Base-by-base conservation (phyloP, 179 eudicot genomes). In the Beta corolliflora region DNA sequence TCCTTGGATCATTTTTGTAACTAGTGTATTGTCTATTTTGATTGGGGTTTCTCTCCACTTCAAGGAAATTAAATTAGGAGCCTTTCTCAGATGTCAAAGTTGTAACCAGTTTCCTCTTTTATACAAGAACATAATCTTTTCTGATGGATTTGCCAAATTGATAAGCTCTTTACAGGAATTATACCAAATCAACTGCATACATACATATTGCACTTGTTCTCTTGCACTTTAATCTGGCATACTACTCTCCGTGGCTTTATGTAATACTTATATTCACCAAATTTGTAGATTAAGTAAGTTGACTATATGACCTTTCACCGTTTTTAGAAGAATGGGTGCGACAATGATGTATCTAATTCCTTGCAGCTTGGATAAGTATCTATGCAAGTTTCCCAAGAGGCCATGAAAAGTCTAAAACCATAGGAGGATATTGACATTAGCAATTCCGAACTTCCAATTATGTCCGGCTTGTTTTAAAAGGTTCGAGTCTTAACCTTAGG, bases 1-100 rank as follows among this genome's bases (percentile, higher is more conserved):
- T 69, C 61, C 73, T 41, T 69, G 19, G 58, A 53, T 76, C 29
- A 44, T 68, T 84, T 81, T 78, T 74, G 84, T 70, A 81, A 55
- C 77, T 81, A 78, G 65, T 77, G 83, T 63, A 66, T 64, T 60
- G 12, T 66, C 66, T 56, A 14, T n/a, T 18, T 63, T 73, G 63
- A 61, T 63, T 61, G 48, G 23, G 82, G 67, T 79, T 45, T 41
- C 36, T 29, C 78, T 19, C 46, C 67, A 56, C 60, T 48, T 72
- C 48, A 19, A 25, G 70, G 81, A 36, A 36, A 36, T 36, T 36
- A 59, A 79, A 60, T 46, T 60, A 63, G 68, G 25, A 58, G 21
- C 36, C 59, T 55, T 67, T 45, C 48, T 64, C 59, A 36, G 66
- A 9, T n/a, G 70, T 61, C 54, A 64, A 72, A 73, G 13, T 41